Evolutionary conservation across 768 basidiomycete species (phyloP), one percentile per base, ranked within the genome.

Genomic region (Termitomyces sp.): DNA sequence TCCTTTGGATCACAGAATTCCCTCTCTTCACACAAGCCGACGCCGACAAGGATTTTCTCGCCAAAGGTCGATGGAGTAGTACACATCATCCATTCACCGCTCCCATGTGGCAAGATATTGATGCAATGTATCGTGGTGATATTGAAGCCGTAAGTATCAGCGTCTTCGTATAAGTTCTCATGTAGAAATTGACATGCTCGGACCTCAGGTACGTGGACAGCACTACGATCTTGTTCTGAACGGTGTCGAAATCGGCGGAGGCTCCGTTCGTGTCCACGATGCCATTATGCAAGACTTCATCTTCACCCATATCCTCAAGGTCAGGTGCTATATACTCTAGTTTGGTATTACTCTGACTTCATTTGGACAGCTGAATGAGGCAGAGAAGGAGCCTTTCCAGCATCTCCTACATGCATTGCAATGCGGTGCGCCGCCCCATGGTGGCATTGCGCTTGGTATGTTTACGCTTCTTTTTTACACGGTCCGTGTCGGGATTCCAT

Each of bases 51-150:
- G 87, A 91, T 42, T 85, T 88, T 70, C 75, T 94, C 36, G 91
- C 94, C 4, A 83, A 86, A 60, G 95, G 95, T 36, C 81, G 94
- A 68, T 96, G 93, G 92, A 90, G 91, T 65, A 91, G 91, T 64
- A 87, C 92, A 3, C 96, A 98, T 69, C 96, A 98, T 73, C 96
- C 96, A 2, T 98, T 98, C 74, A 98, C 96, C 12, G 95, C 96
- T 9, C 96, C 96, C 25, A 91, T 96, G 86, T 90, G 81, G 81
- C 84, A 96, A 72, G 96, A 98, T 72, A 80, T 96, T 31, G 80
- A 86, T 50, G 83, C 84, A 42, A 79, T 98, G 76, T 88, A 89
- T 69, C 77, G 76, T 46, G 93, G 92, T 42, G 79, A 85, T 66
- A 76, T 89, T 51, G 84, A 86, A 56, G 72, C 78, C 66, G 84